Conservation (phyloP, 208 protist species). For the Sergeia podlipaevii region DNA sequence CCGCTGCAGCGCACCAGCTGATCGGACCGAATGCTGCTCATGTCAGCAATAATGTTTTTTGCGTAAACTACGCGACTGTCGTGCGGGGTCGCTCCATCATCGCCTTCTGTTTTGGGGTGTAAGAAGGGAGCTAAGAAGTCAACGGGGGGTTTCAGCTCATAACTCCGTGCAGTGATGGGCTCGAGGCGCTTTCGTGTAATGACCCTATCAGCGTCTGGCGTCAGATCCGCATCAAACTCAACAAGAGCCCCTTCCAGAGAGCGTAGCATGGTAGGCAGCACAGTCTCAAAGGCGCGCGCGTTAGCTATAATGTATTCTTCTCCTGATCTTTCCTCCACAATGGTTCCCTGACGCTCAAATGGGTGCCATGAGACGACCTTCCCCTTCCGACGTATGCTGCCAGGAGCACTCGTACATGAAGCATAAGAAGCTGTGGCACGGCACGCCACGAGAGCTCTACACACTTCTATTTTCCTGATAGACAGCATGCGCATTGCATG, state of each 20-base stretch:
- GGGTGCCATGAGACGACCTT: constrained; percentile 70
- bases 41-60: constrained; percentile 65
- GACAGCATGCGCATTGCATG: too few relatives aligned
- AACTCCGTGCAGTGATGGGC: constrained; percentile 62
- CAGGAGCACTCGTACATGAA: too few relatives aligned
- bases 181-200: constrained; percentile 64
- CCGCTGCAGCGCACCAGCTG: constrained; percentile 48
- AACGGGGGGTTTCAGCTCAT: constrained; percentile 44
- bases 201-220: constrained; percentile 45
- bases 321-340: constrained; percentile 42
- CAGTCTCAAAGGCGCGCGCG: constrained; percentile 83
- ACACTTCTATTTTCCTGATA: too few relatives aligned
- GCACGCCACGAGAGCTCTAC: too few relatives aligned
- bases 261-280: constrained; percentile 69
- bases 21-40: constrained; percentile 41
- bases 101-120: neutral
- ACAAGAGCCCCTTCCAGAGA: constrained; percentile 60
- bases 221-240: constrained; percentile 32
- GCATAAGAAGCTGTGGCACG: too few relatives aligned
- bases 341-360: constrained; percentile 69
- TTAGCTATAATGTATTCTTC: constrained; percentile 57
- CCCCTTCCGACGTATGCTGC: too few relatives aligned
- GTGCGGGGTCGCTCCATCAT: neutral
- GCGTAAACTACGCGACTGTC: constrained; percentile 23
- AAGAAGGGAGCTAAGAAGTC: constrained; percentile 45